A percentile compares a stretch with the other conserved stretches of the same genome.
Conservation (phyloP, 2,329 filamentous ascomycete genomes). For the Xylariaceae sp. region DNA sequence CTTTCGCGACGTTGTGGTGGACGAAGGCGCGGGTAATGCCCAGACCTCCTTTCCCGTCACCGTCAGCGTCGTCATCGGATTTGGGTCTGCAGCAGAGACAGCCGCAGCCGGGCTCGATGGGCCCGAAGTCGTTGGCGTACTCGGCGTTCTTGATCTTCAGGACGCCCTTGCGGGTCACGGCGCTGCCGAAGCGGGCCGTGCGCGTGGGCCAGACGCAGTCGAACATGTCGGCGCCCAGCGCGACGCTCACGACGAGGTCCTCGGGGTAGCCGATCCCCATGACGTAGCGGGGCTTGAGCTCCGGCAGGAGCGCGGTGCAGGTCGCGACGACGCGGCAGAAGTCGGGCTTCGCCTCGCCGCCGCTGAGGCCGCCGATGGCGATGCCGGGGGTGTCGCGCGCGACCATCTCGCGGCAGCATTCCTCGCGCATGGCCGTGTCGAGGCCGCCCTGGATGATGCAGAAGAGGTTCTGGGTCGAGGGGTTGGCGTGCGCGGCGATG, state of each 20-base stretch:
- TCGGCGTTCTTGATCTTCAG: constrained; percentile 74
- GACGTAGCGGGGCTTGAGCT: constrained; percentile 93
- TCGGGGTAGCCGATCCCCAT: constrained; percentile 99
- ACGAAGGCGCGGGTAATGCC: constrained; percentile 85
- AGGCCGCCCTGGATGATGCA: constrained; percentile 97
- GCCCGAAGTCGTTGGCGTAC: constrained; percentile 74
- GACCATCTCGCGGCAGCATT: constrained; percentile 85
- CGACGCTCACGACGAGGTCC: constrained; percentile 88
- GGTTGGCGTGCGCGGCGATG: constrained; percentile 81
- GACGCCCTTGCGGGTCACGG: constrained; percentile 74
- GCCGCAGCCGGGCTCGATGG: constrained; percentile 75
- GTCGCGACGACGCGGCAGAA: constrained; percentile 87
- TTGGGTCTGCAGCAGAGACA: constrained; percentile 79
- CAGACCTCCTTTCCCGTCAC: constrained; percentile 67
- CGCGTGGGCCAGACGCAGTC: constrained; percentile 98
- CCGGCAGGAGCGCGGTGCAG: constrained; percentile 79
- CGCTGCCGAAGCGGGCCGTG: constrained; percentile 93
- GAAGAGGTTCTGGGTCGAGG: constrained; percentile 83
- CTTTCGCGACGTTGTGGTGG: constrained; percentile 86
- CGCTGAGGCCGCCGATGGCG: constrained; percentile 89
- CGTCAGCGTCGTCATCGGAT: too few relatives aligned
- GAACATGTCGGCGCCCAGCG: constrained; percentile 97
- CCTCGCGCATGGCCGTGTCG: constrained; percentile 75
- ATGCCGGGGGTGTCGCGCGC: constrained; percentile 89
- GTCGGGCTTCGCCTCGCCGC: constrained; percentile 88